Evolutionary conservation across 2,329 filamentous ascomycete species (phyloP).

Genomic region (Xylaria sp.): DNA sequence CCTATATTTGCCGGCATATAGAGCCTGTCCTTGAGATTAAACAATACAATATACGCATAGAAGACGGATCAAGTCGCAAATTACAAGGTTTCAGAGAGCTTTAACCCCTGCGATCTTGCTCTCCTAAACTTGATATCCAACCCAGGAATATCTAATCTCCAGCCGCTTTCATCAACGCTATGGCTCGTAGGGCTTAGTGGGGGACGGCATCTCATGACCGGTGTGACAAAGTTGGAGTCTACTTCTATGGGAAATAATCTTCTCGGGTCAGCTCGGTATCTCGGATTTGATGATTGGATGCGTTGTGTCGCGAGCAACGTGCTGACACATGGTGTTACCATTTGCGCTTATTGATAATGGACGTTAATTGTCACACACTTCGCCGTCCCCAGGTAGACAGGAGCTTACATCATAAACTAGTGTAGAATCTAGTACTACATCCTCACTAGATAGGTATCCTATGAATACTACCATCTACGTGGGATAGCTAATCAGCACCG

Average conservation of each 20-base stretch:
- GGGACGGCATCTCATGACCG: neutral
- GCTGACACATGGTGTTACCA: conserved; percentile 8
- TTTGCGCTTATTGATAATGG: conserved; percentile 2
- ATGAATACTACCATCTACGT: neutral
- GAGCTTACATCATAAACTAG: neutral
- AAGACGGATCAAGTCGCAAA: neutral
- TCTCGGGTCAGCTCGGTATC: conserved; percentile 34
- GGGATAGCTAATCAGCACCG: neutral
- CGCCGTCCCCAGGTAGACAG: neutral
- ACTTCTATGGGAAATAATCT: neutral
- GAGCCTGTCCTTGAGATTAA: neutral
- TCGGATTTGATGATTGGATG: conserved; percentile 28
- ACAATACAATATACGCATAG: neutral
- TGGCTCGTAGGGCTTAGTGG: conserved; percentile 8
- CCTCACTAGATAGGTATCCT: neutral
- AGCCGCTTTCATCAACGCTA: conserved; percentile 14
- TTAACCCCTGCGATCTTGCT: neutral
- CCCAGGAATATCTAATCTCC: neutral
- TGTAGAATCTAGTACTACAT: neutral
- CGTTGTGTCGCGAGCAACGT: neutral
- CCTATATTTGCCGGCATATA: neutral
- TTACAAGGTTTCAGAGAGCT: neutral
- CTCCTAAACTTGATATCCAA: neutral
- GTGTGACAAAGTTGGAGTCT: conserved; percentile 8
- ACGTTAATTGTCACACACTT: neutral